A percentile compares a stretch with the other conserved stretches of the same genome.
Evolutionary conservation across 2,329 filamentous ascomycete genomes (phyloP).

Genomic region (Ascochyta pisi): DNA sequence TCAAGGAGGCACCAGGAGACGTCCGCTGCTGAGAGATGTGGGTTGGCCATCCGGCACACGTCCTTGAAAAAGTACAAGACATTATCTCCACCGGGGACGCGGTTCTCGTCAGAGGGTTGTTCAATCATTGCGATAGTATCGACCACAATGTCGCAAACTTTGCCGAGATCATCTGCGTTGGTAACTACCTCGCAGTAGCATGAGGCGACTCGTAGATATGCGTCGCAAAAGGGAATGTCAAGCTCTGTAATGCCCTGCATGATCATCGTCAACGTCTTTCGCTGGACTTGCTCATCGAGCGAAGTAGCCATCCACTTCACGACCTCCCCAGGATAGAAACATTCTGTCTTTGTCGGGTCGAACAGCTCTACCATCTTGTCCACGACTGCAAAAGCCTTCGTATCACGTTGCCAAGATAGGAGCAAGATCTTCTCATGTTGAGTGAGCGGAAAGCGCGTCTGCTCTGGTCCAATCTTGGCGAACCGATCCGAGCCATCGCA

Average conservation of each 20-base stretch:
- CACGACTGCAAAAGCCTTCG: constrained; percentile 39
- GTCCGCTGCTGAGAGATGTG: background rate
- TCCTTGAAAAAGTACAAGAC: constrained; percentile 36
- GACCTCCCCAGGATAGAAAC: constrained; percentile 45
- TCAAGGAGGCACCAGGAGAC: constrained; percentile 34
- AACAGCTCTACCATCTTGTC: constrained; percentile 47
- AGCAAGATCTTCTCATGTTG: constrained; percentile 30
- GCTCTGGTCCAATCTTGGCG: constrained; percentile 27
- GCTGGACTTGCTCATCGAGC: constrained; percentile 22
- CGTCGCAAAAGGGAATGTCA: constrained; percentile 34
- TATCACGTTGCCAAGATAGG: constrained; percentile 37
- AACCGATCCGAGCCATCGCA: constrained; percentile 28
- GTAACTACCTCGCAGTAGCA: constrained; percentile 39
- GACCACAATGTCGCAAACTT: constrained; percentile 30
- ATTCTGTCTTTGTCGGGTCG: constrained; percentile 36
- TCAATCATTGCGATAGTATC: constrained; percentile 23
- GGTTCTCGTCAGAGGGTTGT: constrained; percentile 21
- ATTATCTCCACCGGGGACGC: constrained; percentile 30
- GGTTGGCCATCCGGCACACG: background rate
- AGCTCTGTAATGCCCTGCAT: constrained; percentile 37
- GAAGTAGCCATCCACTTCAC: constrained; percentile 41
- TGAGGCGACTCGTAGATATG: constrained; percentile 42
- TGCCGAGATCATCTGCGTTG: constrained; percentile 18
- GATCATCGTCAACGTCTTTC: constrained; percentile 33
- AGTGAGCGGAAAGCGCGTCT: constrained; percentile 39